Percentiles rank a stretch among this genome's conserved stretches.
phyloP scores from a whole-genome alignment of 2,329 filamentous ascomycete species.

The Aspergillus bombycis region DNA sequence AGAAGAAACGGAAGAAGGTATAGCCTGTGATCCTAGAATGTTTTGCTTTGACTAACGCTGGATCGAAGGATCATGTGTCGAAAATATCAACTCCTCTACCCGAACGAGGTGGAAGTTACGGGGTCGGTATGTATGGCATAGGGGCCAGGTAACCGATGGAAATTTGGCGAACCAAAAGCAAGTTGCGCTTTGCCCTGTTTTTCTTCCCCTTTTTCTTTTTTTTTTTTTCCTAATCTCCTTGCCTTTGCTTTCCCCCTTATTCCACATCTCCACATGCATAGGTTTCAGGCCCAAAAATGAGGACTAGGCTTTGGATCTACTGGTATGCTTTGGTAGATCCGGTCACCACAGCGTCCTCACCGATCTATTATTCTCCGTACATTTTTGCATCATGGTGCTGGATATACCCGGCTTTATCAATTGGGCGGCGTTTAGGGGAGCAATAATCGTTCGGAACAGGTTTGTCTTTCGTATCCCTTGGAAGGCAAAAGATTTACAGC shows the following conservation, averaged over 20 bases:
- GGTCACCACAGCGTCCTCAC: conserved; percentile 20
- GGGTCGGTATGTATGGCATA: conserved; percentile 50
- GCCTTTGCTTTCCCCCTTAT: conserved; percentile 20
- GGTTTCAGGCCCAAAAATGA: conserved; percentile 24
- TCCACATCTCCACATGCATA: conserved; percentile 22
- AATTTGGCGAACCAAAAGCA: conserved; percentile 27
- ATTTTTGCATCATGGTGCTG: conserved; percentile 53
- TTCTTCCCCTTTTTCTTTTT: conserved; percentile 19
- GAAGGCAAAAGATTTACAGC: conserved; percentile 3
- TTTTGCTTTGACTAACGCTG: neutral
- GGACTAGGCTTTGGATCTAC: conserved; percentile 15
- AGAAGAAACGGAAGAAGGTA: conserved; percentile 56
- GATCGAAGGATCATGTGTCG: conserved; percentile 43
- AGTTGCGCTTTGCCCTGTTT: conserved; percentile 12
- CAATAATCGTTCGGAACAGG: conserved; percentile 8
- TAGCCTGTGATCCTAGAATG: conserved; percentile 10
- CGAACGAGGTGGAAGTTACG: conserved; percentile 46
- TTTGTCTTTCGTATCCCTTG: conserved; percentile 8
- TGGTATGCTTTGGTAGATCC: conserved; percentile 15
- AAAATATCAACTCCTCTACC: conserved; percentile 43
- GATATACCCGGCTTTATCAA: conserved; percentile 52
- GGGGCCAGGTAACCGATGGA: conserved; percentile 39
- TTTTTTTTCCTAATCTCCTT: conserved; percentile 13
- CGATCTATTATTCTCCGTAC: conserved; percentile 35
- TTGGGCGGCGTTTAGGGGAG: conserved; percentile 42